Percentiles rank a stretch among this genome's conserved stretches.
These are phyloP conservation scores for Arctium minus DNA, from an alignment of 129 eudicot genomes.

Conservation along the genomic window DNA sequence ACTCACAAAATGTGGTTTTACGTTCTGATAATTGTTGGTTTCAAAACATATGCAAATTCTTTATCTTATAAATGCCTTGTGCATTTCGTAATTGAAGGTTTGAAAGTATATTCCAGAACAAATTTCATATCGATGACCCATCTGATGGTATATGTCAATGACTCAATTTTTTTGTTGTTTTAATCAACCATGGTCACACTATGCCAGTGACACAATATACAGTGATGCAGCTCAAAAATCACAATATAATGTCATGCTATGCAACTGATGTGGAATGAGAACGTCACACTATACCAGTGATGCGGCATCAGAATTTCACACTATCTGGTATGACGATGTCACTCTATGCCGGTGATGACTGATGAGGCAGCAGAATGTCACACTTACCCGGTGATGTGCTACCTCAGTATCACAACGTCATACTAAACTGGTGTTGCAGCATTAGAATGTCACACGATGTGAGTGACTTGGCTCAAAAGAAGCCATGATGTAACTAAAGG, in stretches of 20 bases:
- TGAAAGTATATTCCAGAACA: neutral
- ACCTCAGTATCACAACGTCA: neutral
- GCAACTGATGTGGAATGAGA: neutral
- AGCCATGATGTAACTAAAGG: neutral
- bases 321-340: neutral
- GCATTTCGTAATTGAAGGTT: neutral
- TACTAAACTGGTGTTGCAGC: neutral
- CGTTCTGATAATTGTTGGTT: neutral
- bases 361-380: neutral
- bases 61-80: neutral
- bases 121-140: neutral
- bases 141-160: neutral
- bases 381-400: neutral
- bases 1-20: neutral
- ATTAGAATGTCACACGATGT: neutral
- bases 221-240: neutral
- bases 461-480: neutral
- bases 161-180: neutral
- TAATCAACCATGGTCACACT: neutral
- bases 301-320: neutral
- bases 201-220: neutral
- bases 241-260: neutral
- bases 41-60: neutral
- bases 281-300: neutral
- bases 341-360: neutral